Evolutionary conservation across 2,329 filamentous ascomycete species (phyloP), one percentile per base, ranked within the genome.

Genomic region (Ophiostoma himal-ulmi): DNA sequence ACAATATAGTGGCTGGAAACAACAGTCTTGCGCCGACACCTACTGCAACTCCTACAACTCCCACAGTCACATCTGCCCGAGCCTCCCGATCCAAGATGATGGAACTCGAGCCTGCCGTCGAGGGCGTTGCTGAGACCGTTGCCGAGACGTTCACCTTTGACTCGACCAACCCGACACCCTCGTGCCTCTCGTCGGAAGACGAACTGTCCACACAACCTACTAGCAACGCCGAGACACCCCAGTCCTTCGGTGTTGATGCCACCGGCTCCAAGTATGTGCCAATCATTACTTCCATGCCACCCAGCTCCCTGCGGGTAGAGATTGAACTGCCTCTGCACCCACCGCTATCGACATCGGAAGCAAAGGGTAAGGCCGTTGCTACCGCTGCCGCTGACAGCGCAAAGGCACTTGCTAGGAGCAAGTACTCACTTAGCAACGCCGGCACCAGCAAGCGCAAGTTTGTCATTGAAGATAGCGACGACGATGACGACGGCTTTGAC

Each of bases 391-490:
- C 44, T 48, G 79, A 79, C 60, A 82, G 82, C 69, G 81, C 80
- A n/a, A 78, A 79, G 67, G 79, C 81, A 71, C 78, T 86, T 62
- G 81, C 79, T 64, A 79, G 79, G 10, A 88, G 83, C 78, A 79
- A 83, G 68, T 85, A 81, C 72, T 80, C 84, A 1, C 77, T 87
- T 75, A 79, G 78, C 14, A 75, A 73, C 30, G 79, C 84, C 73
- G 76, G 30, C 30, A 30, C 79, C 13, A 64, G 60, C 69, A 84
- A 86, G 77, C 78, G 82, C 67, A 72, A 80, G 1, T 7, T 17
- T 13, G 48, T 11, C 22, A 5, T 41, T 13, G 64, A 57, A 13
- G 69, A 65, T 36, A 80, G 82, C 11, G 79, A 79, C 0, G 78
- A 81, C n/a, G 73, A 72, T 30, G 77, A 44, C 0, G 69, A 68